These are phyloP conservation scores for Vanderwaltozyma verrucispora DNA, from an alignment of 805 yeast genomes.

Conservation along the genomic window DNA sequence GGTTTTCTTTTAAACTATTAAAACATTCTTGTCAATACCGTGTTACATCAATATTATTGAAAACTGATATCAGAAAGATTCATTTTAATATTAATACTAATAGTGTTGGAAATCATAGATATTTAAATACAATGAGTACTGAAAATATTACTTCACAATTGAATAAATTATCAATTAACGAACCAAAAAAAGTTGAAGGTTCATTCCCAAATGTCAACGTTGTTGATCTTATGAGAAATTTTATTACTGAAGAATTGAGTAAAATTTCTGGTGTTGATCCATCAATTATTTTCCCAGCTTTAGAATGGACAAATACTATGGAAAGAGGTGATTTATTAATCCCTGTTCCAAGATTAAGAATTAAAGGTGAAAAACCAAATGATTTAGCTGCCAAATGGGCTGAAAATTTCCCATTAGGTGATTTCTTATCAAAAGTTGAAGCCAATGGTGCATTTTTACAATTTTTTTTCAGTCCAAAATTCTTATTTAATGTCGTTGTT, in stretches of 20 bases:
- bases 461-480: slow-evolving; percentile 63
- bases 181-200: slow-evolving; percentile 40
- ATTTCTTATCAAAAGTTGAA: slow-evolving; percentile 55
- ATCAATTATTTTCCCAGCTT: slow-evolving; percentile 63
- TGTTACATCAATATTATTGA: too few relatives aligned
- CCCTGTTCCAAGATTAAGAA: slow-evolving; percentile 87
- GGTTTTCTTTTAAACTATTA: too few relatives aligned
- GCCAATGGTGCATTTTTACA: slow-evolving; percentile 89
- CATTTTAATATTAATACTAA: too few relatives aligned
- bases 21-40: too few relatives aligned
- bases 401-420: slow-evolving; percentile 59
- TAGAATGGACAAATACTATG: slow-evolving; percentile 76
- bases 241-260: slow-evolving; percentile 70
- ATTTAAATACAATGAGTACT: slow-evolving; percentile 5
- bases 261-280: slow-evolving; percentile 63
- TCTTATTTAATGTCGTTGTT: slow-evolving; percentile 58
- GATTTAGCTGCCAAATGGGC: slow-evolving; percentile 72
- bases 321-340: slow-evolving; percentile 90
- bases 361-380: slow-evolving; percentile 72
- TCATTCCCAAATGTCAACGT: slow-evolving; percentile 74
- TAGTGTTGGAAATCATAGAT: too few relatives aligned
- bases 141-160: slow-evolving; percentile 22
- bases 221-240: slow-evolving; percentile 81
- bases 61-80: too few relatives aligned
- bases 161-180: slow-evolving; percentile 27